Evolutionary conservation across 805 yeast genomes (phyloP).

Genomic region (Candida piceae): DNA sequence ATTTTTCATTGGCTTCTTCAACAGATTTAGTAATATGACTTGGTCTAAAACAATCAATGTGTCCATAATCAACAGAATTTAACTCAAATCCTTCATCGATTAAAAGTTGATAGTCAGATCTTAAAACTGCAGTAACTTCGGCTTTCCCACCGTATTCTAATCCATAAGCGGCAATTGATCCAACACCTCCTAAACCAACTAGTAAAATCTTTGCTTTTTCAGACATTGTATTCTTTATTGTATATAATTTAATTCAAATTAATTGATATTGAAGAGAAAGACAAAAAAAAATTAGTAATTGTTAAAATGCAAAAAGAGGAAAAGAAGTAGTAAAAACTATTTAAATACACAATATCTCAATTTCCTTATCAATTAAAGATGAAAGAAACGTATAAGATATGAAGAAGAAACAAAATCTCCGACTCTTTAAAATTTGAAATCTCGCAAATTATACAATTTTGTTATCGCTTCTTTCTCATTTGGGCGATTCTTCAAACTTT

Average conservation of each 20-base stretch:
- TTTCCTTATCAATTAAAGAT: too few species aligned
- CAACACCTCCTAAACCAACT: constrained; percentile 86
- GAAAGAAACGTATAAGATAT: too few species aligned
- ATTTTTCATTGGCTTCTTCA: constrained; percentile 39
- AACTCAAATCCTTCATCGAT: constrained; percentile 50
- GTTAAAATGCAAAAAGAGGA: neutral
- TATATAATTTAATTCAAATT: too few species aligned
- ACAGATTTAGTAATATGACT: constrained; percentile 35
- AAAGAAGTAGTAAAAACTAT: too few species aligned
- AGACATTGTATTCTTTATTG: constrained; percentile 4
- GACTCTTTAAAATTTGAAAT: too few species aligned
- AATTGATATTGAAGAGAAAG: too few species aligned
- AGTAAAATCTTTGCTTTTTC: constrained; percentile 42
- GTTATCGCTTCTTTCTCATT: neutral
- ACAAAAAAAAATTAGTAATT: too few species aligned
- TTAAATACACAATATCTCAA: too few species aligned
- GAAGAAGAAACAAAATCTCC: too few species aligned
- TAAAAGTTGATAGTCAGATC: constrained; percentile 60
- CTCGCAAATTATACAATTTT: neutral
- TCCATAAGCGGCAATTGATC: constrained; percentile 68
- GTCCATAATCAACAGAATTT: constrained; percentile 60
- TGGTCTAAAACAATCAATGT: constrained; percentile 51
- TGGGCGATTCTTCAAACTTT: too few species aligned
- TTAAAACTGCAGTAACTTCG: constrained; percentile 55
- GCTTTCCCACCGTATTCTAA: constrained; percentile 44